Evolutionary conservation across 2,329 filamentous ascomycete genomes (phyloP), one percentile per base, ranked within the genome.

Genomic region (Biscogniauxia mediterranea): DNA sequence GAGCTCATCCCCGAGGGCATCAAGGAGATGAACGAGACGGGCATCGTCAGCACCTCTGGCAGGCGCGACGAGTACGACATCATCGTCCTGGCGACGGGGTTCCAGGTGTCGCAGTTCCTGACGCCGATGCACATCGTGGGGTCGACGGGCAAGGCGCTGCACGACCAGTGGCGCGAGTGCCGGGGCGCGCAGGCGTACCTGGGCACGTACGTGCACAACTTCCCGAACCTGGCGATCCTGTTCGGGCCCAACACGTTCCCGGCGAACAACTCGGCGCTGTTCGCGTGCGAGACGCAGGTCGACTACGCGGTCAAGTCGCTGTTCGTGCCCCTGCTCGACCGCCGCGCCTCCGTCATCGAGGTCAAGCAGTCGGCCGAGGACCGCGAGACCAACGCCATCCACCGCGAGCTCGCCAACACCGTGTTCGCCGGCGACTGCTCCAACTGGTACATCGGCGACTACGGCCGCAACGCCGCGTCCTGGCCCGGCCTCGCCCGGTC

Each of bases 361-460:
- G 72, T 78, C 53, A 76, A 73, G 61, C 59, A 71, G 56, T 38
- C 66, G 20, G 63, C 72, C 13, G 74, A 79, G 61, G 67, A 76
- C 49, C 58, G 68, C 3, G 72, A 66, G 38, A 69, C 70, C 1
- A 71, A 73, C 9, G 56, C 59, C 2, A 67, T 80, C 0, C 71
- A 80, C 19, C 38, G 56, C 13, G 60, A 71, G 17, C 66, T 79
- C 0, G 53, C 63, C 9, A 68, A 72, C 46, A 74, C 71, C 0
- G 77, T 79, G 2, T 79, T 77, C 55, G 61, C 70, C 13, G 74
- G 68, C 0, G 75, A 69, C 26, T 79, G 77, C 57, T 75, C 71
- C 19, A 79, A 79, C 62, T 79, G 76, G 77, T 79, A 79, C 60
- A 77, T 79, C 51, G 71, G 73, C 60, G 64, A 70, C 5, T 66